Conservation (phyloP, 148 eudicot genomes). For the Rhododendron simsii region DNA sequence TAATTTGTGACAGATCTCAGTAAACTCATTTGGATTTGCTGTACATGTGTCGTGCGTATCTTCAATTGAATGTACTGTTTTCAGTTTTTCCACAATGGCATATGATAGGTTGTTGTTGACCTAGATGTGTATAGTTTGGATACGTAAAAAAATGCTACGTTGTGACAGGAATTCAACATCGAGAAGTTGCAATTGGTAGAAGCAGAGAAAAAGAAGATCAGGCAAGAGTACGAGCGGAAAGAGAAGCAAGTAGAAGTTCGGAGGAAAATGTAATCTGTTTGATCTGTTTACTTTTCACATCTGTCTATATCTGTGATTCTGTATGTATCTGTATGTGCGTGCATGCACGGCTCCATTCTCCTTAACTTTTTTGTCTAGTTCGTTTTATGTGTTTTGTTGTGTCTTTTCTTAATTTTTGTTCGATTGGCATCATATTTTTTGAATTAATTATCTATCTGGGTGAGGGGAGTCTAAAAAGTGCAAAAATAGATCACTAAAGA, state of each 20-base stretch:
- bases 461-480: too few relatives aligned
- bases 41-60: neutral
- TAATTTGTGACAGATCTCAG: neutral
- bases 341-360: neutral
- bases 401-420: too few relatives aligned
- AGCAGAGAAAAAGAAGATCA: slow-evolving; percentile 92
- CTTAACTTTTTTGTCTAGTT: too few relatives aligned
- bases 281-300: neutral
- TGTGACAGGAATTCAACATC: slow-evolving; percentile 69
- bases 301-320: neutral
- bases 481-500: too few relatives aligned
- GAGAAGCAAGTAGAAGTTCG: slow-evolving; percentile 76
- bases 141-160: neutral
- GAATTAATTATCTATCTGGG: too few relatives aligned
- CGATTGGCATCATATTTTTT: too few relatives aligned
- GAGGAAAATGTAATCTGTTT: slow-evolving; percentile 56
- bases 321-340: neutral
- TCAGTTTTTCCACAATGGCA: neutral
- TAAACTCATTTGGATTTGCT: neutral
- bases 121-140: neutral
- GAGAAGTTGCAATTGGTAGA: slow-evolving; percentile 89
- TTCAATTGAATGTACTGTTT: neutral
- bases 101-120: neutral
- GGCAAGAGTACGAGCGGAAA: slow-evolving; percentile 83
- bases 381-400: too few relatives aligned